These are phyloP conservation scores for Dryadomyces sulphureus DNA, from an alignment of 2,329 filamentous ascomycete species.

Conservation along the genomic window DNA sequence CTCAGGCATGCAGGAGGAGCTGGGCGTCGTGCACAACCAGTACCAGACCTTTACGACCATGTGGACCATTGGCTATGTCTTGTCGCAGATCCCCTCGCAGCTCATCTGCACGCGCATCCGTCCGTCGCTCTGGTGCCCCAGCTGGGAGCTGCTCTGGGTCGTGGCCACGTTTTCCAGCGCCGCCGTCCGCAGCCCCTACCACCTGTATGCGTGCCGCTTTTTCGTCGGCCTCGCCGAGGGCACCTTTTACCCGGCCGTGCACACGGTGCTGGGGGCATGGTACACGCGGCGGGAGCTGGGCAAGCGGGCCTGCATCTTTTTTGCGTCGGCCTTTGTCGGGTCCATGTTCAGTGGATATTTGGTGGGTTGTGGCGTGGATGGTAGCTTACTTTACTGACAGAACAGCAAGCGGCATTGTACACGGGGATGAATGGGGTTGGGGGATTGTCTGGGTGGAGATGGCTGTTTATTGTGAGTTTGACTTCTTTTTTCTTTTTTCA, in stretches of 20 bases:
- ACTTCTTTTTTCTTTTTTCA: neutral
- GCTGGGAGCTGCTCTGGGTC: constrained; percentile 1
- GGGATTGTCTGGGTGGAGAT: neutral
- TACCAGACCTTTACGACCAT: constrained; percentile 2
- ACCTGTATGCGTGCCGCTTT: constrained; percentile 1
- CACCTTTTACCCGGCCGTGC: neutral
- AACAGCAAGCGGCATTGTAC: constrained; percentile 1
- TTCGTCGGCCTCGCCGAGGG: constrained; percentile 1
- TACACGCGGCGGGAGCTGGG: constrained; percentile 1
- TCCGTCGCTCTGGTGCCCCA: constrained; percentile 1
- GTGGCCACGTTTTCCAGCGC: neutral
- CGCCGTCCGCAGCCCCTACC: neutral
- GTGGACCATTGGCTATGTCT: constrained; percentile 3
- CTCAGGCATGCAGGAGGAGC: constrained; percentile 1
- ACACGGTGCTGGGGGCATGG: neutral
- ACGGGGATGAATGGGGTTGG: neutral
- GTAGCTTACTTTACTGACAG: too few species aligned
- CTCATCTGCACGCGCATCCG: constrained; percentile 1
- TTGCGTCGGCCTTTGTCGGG: neutral
- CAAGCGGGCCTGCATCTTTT: constrained; percentile 1
- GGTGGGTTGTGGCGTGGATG: too few species aligned
- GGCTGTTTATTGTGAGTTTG: neutral
- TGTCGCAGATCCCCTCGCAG: constrained; percentile 1
- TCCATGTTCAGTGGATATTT: constrained; percentile 3
- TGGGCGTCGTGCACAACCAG: neutral